Conservation (phyloP, 306 rosid species). For the Quercus bicolor region DNA sequence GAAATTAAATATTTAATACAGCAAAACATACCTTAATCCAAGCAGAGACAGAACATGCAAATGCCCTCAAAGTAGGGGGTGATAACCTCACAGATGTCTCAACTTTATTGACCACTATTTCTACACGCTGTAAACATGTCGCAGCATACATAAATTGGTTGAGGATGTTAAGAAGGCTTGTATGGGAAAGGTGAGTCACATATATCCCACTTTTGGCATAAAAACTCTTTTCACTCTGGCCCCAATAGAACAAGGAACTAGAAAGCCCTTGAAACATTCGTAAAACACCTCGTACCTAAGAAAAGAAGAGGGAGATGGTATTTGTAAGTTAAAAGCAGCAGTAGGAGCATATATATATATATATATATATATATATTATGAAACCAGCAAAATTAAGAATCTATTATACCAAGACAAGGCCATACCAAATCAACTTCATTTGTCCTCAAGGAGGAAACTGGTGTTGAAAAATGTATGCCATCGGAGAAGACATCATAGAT, state of each 20-base stretch:
- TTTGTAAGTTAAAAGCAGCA: slow-evolving; percentile 4
- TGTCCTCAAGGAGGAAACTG: slow-evolving; percentile 60
- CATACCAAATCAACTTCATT: slow-evolving; percentile 70
- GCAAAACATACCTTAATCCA: slow-evolving; percentile 66
- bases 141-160: slow-evolving; percentile 74
- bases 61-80: slow-evolving; percentile 76
- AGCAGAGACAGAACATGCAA: slow-evolving; percentile 56
- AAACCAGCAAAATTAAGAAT: neutral
- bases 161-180: slow-evolving; percentile 59
- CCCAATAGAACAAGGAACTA: slow-evolving; percentile 70
- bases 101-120: slow-evolving; percentile 34
- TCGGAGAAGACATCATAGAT: slow-evolving; percentile 52
- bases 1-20: neutral
- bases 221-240: slow-evolving; percentile 36
- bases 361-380: neutral
- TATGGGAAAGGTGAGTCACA: slow-evolving; percentile 61
- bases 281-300: slow-evolving; percentile 78
- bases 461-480: slow-evolving; percentile 65
- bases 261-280: slow-evolving; percentile 91
- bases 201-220: slow-evolving; percentile 54
- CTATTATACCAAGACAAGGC: neutral
- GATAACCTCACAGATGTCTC: slow-evolving; percentile 38
- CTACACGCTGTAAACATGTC: slow-evolving; percentile 67
- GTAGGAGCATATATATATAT: neutral
- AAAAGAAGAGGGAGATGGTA: neutral